These are phyloP conservation scores for Hyparrhenia diplandra DNA, from an alignment of 176 grass and related monocot species.

Conservation along the genomic window DNA sequence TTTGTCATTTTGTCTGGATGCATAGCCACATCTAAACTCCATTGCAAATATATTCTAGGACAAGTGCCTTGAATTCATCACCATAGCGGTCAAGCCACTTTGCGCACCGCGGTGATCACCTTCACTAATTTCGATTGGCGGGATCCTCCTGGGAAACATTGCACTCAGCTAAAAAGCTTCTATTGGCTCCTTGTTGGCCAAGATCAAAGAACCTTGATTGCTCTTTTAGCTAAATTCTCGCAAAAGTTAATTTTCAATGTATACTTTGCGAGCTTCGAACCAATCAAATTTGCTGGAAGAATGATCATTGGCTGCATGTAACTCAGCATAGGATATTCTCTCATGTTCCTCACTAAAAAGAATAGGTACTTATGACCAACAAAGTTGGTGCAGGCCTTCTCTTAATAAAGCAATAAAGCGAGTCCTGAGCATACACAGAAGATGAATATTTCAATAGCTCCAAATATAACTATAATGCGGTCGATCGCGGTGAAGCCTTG, in stretches of 20 bases:
- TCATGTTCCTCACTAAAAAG: not conserved
- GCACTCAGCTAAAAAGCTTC: constrained; percentile 29
- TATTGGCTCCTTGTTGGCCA: not conserved
- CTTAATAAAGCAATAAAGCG: not conserved
- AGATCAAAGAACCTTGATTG: constrained; percentile 32
- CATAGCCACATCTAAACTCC: constrained; percentile 21
- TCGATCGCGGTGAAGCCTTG: not conserved
- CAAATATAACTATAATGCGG: not conserved
- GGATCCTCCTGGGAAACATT: constrained; percentile 23
- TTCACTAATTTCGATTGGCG: constrained; percentile 26
- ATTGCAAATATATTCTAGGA: constrained; percentile 30
- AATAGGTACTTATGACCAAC: not conserved
- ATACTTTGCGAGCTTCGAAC: constrained; percentile 31
- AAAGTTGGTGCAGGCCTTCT: not conserved
- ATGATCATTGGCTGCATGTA: constrained; percentile 21
- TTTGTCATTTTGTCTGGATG: not conserved
- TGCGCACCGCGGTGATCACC: constrained; percentile 29
- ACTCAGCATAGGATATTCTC: constrained; percentile 28
- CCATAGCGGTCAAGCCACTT: constrained; percentile 4
- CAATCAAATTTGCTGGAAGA: constrained; percentile 19
- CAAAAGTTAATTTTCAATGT: not conserved
- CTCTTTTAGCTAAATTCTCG: not conserved
- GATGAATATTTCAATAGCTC: not conserved
- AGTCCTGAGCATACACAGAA: not conserved
- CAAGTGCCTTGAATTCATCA: constrained; percentile 30